phyloP scores from a whole-genome alignment of 208 protist species.

The Leishmania braziliensis region DNA sequence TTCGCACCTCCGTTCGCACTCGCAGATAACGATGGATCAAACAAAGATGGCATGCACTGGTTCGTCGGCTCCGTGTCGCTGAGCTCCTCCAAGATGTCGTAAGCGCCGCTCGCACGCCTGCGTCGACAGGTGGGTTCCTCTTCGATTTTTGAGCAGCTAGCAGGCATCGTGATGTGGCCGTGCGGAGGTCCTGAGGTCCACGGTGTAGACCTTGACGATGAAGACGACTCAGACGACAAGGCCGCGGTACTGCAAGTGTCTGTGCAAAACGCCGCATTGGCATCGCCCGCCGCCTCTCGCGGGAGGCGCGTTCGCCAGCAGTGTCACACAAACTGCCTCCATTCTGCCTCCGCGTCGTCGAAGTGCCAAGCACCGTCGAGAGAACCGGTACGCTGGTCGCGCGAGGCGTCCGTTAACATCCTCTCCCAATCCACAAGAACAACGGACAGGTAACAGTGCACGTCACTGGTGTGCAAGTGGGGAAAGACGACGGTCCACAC shows the following conservation, averaged over 20 bases:
- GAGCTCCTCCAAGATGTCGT: slow-evolving; percentile 14
- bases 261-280: slow-evolving; percentile 2
- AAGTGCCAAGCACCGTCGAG: slow-evolving; percentile 44
- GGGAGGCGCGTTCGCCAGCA: slow-evolving; percentile 5
- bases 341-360: slow-evolving; percentile 29
- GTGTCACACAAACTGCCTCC: slow-evolving; percentile 16
- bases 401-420: slow-evolving; percentile 49
- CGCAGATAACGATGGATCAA: not conserved
- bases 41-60: not conserved
- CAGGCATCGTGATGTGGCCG: slow-evolving; percentile 17
- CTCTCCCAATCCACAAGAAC: slow-evolving; percentile 63
- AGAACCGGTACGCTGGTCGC: slow-evolving; percentile 49
- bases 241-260: not conserved
- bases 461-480: slow-evolving; percentile 50
- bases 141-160: slow-evolving; percentile 1
- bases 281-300: not conserved
- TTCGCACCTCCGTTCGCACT: not conserved
- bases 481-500: slow-evolving; percentile 57
- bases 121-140: slow-evolving; percentile 2
- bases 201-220: slow-evolving; percentile 6
- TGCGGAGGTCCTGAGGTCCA: slow-evolving; percentile 9
- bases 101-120: not conserved
- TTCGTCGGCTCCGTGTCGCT: not conserved
- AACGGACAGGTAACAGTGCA: slow-evolving; percentile 53
- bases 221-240: slow-evolving; percentile 1